phyloP scores from a whole-genome alignment of 2,329 filamentous ascomycete species.

The Lecanicillium sp. region DNA sequence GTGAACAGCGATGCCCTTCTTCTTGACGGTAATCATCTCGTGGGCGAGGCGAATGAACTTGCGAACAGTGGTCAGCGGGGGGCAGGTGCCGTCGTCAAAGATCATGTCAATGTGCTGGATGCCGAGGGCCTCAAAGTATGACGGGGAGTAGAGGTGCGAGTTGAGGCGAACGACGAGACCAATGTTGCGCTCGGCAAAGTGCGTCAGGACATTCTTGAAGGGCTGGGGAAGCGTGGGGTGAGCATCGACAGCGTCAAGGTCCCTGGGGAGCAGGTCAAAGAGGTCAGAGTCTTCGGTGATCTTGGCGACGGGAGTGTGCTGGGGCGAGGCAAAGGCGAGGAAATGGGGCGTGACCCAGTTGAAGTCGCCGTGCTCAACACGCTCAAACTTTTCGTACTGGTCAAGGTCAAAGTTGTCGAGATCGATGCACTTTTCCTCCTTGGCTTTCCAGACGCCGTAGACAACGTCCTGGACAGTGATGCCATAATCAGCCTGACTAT shows the following conservation, averaged over 20 bases:
- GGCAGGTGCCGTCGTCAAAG: slow-evolving; percentile 96
- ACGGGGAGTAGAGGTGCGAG: slow-evolving; percentile 90
- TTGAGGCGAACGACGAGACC: slow-evolving; percentile 93
- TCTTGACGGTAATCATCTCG: slow-evolving; percentile 84
- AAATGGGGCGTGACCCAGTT: slow-evolving; percentile 98
- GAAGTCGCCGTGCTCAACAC: slow-evolving; percentile 98
- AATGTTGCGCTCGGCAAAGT: slow-evolving; percentile 83
- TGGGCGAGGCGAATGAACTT: slow-evolving; percentile 94
- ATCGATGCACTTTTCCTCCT: slow-evolving; percentile 87
- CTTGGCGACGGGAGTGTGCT: slow-evolving; percentile 69
- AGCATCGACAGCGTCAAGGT: slow-evolving; percentile 63
- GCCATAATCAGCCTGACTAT: slow-evolving; percentile 95
- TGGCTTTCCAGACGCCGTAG: slow-evolving; percentile 97
- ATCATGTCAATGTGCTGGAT: slow-evolving; percentile 99
- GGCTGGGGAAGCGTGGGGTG: slow-evolving; percentile 69
- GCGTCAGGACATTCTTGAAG: slow-evolving; percentile 91
- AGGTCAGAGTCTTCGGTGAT: slow-evolving; percentile 67
- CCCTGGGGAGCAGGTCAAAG: slow-evolving; percentile 69
- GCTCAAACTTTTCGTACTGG: slow-evolving; percentile 93
- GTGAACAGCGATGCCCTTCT: slow-evolving; percentile 92
- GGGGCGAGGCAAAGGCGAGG: slow-evolving; percentile 91
- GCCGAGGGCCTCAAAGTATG: slow-evolving; percentile 92
- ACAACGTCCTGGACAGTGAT: slow-evolving; percentile 96
- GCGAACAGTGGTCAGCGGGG: slow-evolving; percentile 78
- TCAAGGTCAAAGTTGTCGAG: slow-evolving; percentile 93